Evolutionary conservation across 176 grass and related monocot genomes (phyloP).

Genomic region (Dactylis glomerata): DNA sequence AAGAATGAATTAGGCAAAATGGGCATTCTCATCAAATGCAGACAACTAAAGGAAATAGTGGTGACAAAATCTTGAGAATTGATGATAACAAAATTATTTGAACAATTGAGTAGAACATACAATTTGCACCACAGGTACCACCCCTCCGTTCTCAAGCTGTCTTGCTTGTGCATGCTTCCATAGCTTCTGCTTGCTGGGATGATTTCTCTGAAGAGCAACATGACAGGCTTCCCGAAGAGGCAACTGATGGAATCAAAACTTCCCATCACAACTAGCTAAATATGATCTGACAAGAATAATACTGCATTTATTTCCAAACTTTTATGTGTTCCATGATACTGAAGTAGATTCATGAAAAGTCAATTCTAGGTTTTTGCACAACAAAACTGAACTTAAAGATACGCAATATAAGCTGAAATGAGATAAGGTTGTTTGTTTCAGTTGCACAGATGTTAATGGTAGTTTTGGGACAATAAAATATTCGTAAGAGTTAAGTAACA

Average conservation of each 20-base stretch:
- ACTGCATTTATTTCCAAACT: conserved; percentile 9
- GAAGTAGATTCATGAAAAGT: background rate
- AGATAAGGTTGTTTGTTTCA: background rate
- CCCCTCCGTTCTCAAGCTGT: conserved; percentile 41
- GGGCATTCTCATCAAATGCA: background rate
- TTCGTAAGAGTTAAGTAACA: background rate
- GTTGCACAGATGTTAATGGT: background rate
- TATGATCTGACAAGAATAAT: background rate
- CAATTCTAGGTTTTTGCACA: background rate
- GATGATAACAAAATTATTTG: conserved; percentile 4
- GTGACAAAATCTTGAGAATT: background rate
- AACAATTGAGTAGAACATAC: conserved; percentile 42
- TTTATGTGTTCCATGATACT: conserved; percentile 5
- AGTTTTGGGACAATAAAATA: background rate
- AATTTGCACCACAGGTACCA: conserved; percentile 71
- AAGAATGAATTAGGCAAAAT: background rate
- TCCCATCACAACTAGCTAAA: conserved; percentile 7
- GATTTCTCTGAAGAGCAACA: conserved; percentile 73
- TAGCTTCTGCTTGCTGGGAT: conserved; percentile 60
- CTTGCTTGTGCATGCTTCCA: conserved; percentile 63
- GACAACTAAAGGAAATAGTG: background rate
- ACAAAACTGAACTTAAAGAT: conserved; percentile 5
- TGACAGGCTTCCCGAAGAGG: conserved; percentile 83
- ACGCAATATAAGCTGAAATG: background rate
- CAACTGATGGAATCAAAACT: conserved; percentile 40